Evolutionary conservation across 2,329 filamentous ascomycete species (phyloP), one percentile per base, ranked within the genome.

Genomic region (Sporothrix curviconia): DNA sequence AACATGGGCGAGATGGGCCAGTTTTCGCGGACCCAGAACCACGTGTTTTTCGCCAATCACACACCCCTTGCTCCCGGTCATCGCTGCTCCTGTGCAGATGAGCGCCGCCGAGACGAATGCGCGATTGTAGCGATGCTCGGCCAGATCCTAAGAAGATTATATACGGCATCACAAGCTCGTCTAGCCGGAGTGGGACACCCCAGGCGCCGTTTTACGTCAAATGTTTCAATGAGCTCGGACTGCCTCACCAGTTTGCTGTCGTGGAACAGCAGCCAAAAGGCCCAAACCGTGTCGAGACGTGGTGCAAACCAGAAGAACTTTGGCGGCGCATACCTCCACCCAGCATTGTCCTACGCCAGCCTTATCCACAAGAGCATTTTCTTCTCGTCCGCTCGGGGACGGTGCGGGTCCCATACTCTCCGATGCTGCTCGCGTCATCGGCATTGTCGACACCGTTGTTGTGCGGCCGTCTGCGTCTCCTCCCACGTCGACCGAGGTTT

Each of bases 1-100:
- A 94, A 94, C 70, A 94, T 94, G 89, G 89, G 89, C 25, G 85
- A 89, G 64, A 82, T 84, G n/a, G 90, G 90, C 11, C 90, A 95
- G 67, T 82, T 95, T 51, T 94, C 90, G 1, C 81, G 90, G 65
- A 88, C 88, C 0, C 76, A 94, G 58, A 95, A 95, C 72, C 89
- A 87, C 57, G 86, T 92, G 60, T 92, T n/a, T 95, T 69, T 92
- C 89, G 0, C 89, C 90, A 25, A 92, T 95, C 67, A 95, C 90
- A 0, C 90, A 95, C 66, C 89, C 90, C 1, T 76, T 94, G 9
- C 77, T 95, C 3, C 90, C 90, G 8, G 85, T 91, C 66, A 90
- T 94, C 58, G 90, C 90, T 24, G 90, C 90, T 0, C 90, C 90
- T 0, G 90, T 90, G 8, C 90, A 95, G 70, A 77, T 95, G 74